Evolutionary conservation across 805 yeast species (phyloP), one percentile per base, ranked within the genome.

Genomic region (Hanseniaspora hatyaiensis): DNA sequence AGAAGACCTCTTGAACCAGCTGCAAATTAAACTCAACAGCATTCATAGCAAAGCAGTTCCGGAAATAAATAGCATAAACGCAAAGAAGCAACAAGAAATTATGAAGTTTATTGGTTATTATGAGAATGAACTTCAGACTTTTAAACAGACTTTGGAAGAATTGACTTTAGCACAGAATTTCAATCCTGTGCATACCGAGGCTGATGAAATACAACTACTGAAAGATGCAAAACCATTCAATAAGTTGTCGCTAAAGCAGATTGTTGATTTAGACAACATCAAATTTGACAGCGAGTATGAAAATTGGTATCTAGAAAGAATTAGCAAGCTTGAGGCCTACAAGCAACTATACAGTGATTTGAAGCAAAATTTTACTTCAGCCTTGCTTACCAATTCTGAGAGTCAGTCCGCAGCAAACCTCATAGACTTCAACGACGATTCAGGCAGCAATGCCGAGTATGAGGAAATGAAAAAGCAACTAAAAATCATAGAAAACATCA

Each of bases 251-350:
- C 16, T 44, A 8, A 12, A 20, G 8, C 29, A 44, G 4, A 15
- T 44, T 15, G 24, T 44, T 16, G 48, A 44, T 18, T 11, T 36
- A 12, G 12, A 38, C n/a, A 37, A 44, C 18, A 37, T 44, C 12
- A n/a, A 8, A 13, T 44, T 28, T n/a, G 15, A 29, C 8, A 12
- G 16, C 1, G 19, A 30, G 6, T 30, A 29, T 30, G 48, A 44
- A 36, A 44, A 32, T 15, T 44, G 48, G 41, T 15, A n/a, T 9
- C 24, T 44, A 1, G 48, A 44, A 22, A 26, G 19, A 13, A 4
- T 12, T 9, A 30, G 41, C 30, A 15, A 22, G 8, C 3, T 30
- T 16, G 40, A 37, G 13, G 30, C 40, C 11, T 26, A 37, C 20
- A 37, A 15, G 16, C 30, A 37, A 16, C 18, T 37, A 16, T 23